These are phyloP conservation scores for Trichoderma koningii DNA, from an alignment of 2,329 filamentous ascomycete species.

Conservation along the genomic window DNA sequence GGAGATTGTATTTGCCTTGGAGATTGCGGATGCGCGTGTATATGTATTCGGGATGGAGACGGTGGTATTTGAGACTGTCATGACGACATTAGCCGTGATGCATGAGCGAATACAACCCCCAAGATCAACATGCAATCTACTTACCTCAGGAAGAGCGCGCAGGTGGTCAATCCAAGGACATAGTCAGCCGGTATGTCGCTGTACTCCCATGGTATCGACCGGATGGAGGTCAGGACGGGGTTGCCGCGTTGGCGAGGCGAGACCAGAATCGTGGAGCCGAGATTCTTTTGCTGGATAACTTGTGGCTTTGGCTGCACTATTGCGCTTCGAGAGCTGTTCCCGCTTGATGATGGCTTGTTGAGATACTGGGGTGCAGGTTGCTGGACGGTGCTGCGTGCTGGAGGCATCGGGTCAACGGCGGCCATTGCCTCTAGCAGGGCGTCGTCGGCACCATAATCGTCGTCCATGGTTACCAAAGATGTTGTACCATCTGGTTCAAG, in stretches of 20 bases:
- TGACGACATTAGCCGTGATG: slow-evolving; percentile 1
- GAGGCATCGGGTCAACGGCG: slow-evolving; percentile 45
- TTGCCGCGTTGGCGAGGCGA: slow-evolving; percentile 94
- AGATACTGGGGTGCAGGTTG: slow-evolving; percentile 59
- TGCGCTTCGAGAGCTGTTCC: slow-evolving; percentile 48
- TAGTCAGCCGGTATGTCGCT: slow-evolving; percentile 96
- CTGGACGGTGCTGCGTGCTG: slow-evolving; percentile 45
- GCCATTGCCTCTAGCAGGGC: slow-evolving; percentile 59
- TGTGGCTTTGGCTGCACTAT: slow-evolving; percentile 88
- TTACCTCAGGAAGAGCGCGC: slow-evolving; percentile 80
- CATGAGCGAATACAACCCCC: too few species aligned
- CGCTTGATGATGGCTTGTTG: slow-evolving; percentile 48
- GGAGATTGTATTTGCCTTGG: slow-evolving; percentile 81
- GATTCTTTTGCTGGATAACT: slow-evolving; percentile 65
- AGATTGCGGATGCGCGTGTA: slow-evolving; percentile 87
- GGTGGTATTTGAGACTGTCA: slow-evolving; percentile 84
- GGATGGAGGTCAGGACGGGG: slow-evolving; percentile 81
- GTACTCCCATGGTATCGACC: slow-evolving; percentile 90
- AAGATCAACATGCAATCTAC: not conserved
- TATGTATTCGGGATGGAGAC: slow-evolving; percentile 95
- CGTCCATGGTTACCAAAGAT: slow-evolving; percentile 44
- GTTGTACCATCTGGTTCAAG: not conserved
- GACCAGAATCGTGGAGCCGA: slow-evolving; percentile 80
- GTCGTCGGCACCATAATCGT: slow-evolving; percentile 60
- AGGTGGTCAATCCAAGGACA: slow-evolving; percentile 81